Evolutionary conservation across 2,329 filamentous ascomycete species (phyloP).

Genomic region (Herpotrichia juniperi): DNA sequence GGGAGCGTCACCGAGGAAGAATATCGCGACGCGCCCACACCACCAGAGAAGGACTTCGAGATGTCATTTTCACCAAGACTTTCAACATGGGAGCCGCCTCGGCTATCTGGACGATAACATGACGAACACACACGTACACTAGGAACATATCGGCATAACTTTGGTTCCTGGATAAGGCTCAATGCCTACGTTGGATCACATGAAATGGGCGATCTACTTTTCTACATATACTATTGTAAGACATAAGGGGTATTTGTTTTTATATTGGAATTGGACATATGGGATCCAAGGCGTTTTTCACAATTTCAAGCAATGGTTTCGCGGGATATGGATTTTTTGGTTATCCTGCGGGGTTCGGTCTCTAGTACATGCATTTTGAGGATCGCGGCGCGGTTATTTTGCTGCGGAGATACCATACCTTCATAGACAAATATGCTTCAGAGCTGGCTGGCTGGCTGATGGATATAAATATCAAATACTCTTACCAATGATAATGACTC

Average conservation of each 20-base stretch:
- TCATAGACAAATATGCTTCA: conserved; percentile 2
- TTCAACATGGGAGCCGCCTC: conserved; percentile 2
- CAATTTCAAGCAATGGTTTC: not conserved
- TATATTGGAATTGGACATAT: not conserved
- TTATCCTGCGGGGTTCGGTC: not conserved
- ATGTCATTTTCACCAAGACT: conserved; percentile 33
- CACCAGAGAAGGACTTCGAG: conserved; percentile 38
- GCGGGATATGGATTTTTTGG: not conserved
- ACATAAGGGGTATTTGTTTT: not conserved
- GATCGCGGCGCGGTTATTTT: not conserved
- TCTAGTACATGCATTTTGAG: not conserved
- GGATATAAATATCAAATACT: not conserved
- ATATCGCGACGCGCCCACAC: conserved; percentile 9
- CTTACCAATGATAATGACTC: not conserved
- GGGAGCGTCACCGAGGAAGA: conserved; percentile 23
- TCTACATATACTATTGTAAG: not conserved
- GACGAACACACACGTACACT: too few species aligned
- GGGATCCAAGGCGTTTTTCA: not conserved
- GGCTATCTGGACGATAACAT: not conserved
- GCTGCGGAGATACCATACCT: conserved; percentile 1
- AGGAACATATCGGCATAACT: not conserved
- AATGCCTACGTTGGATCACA: not conserved
- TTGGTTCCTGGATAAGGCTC: not conserved
- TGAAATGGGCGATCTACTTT: not conserved
- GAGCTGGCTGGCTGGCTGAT: not conserved